Evolutionary conservation across 441 rosid genomes (phyloP).

Genomic region (Dalechampia spathulata): DNA sequence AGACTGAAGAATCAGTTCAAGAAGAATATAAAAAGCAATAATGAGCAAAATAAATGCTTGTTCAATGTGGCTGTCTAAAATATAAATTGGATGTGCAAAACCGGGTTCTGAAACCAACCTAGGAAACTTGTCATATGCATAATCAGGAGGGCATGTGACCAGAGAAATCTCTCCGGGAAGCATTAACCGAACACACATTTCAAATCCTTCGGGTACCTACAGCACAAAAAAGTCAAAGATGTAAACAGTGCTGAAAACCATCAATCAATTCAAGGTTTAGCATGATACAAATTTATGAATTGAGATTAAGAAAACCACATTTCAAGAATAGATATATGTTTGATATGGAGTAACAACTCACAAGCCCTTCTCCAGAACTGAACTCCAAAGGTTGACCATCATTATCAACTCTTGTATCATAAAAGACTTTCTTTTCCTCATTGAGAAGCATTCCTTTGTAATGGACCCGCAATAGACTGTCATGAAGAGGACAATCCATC

Average conservation of each 20-base stretch:
- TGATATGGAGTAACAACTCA: conserved; percentile 22
- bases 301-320: not conserved
- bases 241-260: not conserved
- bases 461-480: conserved; percentile 74
- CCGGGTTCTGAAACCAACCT: conserved; percentile 35
- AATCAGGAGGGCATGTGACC: conserved; percentile 94
- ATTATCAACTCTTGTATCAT: conserved; percentile 70
- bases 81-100: too few species aligned
- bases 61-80: not conserved
- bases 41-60: not conserved
- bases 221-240: conserved; percentile 7
- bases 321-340: not conserved
- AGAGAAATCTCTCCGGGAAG: conserved; percentile 94
- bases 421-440: conserved; percentile 66
- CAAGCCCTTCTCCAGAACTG: conserved; percentile 95
- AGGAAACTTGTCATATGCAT: conserved; percentile 86
- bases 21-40: not conserved
- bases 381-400: conserved; percentile 83
- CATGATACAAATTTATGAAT: not conserved
- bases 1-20: not conserved
- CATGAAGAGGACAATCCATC: conserved; percentile 99
- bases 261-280: not conserved
- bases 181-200: conserved; percentile 95
- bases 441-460: conserved; percentile 88
- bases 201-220: conserved; percentile 98